Conservation (phyloP, 2,329 filamentous ascomycete species). For the Arthrobotrys conoides region DNA sequence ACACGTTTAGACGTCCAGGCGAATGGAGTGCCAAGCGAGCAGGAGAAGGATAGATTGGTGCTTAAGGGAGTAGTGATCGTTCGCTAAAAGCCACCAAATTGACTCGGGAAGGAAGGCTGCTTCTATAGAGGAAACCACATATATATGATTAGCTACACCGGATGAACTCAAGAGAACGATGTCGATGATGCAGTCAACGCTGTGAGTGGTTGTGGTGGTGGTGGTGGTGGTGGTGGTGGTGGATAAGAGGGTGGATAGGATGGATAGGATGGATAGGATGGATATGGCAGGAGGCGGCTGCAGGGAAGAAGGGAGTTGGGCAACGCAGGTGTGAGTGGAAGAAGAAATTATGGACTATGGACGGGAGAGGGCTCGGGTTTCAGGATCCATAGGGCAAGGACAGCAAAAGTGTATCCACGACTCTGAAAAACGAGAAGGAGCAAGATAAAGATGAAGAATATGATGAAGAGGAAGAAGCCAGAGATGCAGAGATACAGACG, state of each 20-base stretch:
- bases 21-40: neutral
- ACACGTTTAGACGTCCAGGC: neutral
- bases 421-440: neutral
- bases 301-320: conserved; percentile 28
- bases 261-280: conserved; percentile 18
- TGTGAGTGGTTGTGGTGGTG: conserved; percentile 13
- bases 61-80: conserved; percentile 33
- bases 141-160: conserved; percentile 38
- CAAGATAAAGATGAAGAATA: neutral
- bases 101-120: conserved; percentile 25
- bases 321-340: conserved; percentile 42
- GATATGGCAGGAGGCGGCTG: conserved; percentile 24
- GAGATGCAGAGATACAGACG: neutral
- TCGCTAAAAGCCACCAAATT: conserved; percentile 10
- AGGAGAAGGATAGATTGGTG: conserved; percentile 9
- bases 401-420: conserved; percentile 29
- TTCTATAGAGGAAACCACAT: conserved; percentile 15
- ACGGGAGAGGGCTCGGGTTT: conserved; percentile 16
- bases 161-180: neutral
- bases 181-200: neutral
- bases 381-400: conserved; percentile 37
- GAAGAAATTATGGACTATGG: conserved; percentile 43
- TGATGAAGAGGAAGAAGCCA: conserved; percentile 1
- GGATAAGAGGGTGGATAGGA: conserved; percentile 28
- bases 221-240: conserved; percentile 16